phyloP scores from a whole-genome alignment of 495 filamentous ascomycete genomes.

The Choiromyces venosus region DNA sequence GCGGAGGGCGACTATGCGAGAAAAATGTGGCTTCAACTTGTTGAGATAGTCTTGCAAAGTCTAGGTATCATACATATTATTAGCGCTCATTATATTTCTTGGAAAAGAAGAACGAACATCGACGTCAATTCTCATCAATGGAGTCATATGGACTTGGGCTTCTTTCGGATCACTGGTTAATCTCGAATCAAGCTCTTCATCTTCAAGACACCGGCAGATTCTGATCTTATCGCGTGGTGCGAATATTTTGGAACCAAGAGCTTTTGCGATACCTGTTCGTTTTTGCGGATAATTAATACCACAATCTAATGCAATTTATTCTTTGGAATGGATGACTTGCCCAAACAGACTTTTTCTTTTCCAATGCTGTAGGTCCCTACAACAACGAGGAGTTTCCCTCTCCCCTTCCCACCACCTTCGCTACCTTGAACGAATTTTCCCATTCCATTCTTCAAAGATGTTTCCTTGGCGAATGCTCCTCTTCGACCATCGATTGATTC shows the following conservation, averaged over 20 bases:
- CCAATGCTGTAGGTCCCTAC: conserved; percentile 97
- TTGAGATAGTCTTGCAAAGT: conserved; percentile 84
- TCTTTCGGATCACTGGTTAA: conserved; percentile 74
- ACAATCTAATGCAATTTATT: conserved; percentile 75
- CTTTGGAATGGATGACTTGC: conserved; percentile 70
- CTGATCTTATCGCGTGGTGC: conserved; percentile 73
- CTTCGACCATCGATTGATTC: conserved; percentile 46
- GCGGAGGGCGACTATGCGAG: conserved; percentile 81
- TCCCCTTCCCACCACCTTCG: background rate
- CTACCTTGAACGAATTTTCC: conserved; percentile 35
- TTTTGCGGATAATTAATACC: conserved; percentile 33
- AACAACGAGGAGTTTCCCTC: conserved; percentile 75
- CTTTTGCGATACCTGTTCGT: conserved; percentile 62
- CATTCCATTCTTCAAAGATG: conserved; percentile 49
- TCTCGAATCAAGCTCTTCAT: conserved; percentile 67
- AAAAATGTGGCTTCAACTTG: conserved; percentile 67
- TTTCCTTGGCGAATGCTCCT: conserved; percentile 51
- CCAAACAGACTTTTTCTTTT: conserved; percentile 92
- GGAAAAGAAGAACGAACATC: conserved; percentile 33
- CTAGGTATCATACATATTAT: conserved; percentile 43
- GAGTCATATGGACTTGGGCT: conserved; percentile 97
- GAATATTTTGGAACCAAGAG: conserved; percentile 84
- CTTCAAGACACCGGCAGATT: conserved; percentile 79
- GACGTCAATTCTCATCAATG: conserved; percentile 79
- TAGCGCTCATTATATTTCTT: background rate